Percentiles rank a stretch among this genome's conserved stretches.
Conservation (phyloP, 768 basidiomycete genomes). For the Ramaria sp. region DNA sequence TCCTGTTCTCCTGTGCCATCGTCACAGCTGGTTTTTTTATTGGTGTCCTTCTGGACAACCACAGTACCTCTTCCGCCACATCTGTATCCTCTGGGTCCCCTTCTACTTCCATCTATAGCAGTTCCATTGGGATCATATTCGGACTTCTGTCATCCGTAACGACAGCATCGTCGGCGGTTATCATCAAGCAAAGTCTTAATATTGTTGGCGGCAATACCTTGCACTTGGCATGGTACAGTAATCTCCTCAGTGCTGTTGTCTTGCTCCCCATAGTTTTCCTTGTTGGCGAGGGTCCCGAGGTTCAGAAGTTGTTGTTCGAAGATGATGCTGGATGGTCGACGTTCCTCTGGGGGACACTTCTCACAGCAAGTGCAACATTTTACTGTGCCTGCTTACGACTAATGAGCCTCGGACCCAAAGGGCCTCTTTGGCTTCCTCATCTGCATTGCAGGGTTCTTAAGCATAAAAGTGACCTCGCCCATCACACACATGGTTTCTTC, state of each 20-base stretch:
- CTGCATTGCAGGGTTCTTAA: constrained; percentile 85
- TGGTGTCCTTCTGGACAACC: constrained; percentile 70
- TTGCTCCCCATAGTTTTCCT: constrained; percentile 66
- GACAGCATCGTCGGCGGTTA: constrained; percentile 83
- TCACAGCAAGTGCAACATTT: constrained; percentile 48
- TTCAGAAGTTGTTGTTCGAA: constrained; percentile 50
- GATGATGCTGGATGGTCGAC: constrained; percentile 41
- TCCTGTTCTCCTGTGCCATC: constrained; percentile 63
- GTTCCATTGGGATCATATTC: constrained; percentile 49
- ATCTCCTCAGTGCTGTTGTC: constrained; percentile 64
- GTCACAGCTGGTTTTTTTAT: constrained; percentile 92
- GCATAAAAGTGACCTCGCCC: constrained; percentile 95
- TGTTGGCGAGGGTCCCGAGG: constrained; percentile 61
- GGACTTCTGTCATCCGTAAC: constrained; percentile 81
- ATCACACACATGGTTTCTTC: constrained; percentile 98
- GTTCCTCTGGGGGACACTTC: constrained; percentile 67
- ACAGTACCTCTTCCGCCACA: constrained; percentile 15
- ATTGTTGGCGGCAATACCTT: constrained; percentile 79
- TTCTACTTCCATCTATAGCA: neutral
- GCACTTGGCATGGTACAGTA: constrained; percentile 86
- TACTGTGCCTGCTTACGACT: neutral
- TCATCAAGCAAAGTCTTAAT: constrained; percentile 80
- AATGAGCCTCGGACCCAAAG: constrained; percentile 25
- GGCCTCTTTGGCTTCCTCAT: constrained; percentile 88
- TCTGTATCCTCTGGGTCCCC: constrained; percentile 11